Percentiles rank a stretch among this genome's conserved stretches.
Conservation (phyloP, 164 flowering plant species). For the Echeveria elegans region DNA sequence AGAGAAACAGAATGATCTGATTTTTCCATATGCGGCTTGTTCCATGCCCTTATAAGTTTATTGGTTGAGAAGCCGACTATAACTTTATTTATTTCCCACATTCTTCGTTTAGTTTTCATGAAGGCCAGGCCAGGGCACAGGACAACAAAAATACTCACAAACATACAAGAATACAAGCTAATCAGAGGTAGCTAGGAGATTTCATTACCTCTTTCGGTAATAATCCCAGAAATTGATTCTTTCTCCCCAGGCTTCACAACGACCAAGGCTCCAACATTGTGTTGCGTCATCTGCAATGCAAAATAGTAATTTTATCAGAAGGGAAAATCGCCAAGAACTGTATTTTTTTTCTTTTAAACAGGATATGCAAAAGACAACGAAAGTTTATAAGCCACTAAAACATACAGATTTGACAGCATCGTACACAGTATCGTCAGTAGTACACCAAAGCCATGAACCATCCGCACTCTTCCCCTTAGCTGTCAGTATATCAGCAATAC, state of each 20-base stretch:
- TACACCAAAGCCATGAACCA: constrained; percentile 99
- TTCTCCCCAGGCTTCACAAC: constrained; percentile 89
- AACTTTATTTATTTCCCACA: no score
- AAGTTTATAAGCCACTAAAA: constrained; percentile 7
- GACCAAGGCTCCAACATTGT: constrained; percentile 97
- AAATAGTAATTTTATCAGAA: neutral
- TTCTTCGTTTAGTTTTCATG: no score
- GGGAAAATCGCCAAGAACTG: neutral
- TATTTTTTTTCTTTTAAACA: neutral
- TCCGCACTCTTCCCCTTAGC: constrained; percentile 84
- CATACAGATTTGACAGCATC: constrained; percentile 93
- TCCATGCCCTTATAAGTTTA: no score
- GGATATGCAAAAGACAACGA: neutral
- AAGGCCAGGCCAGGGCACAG: neutral
- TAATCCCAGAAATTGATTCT: constrained; percentile 83
- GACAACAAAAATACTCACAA: neutral
- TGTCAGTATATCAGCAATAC: constrained; percentile 61
- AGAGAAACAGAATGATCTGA: no score
- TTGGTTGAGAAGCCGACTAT: no score
- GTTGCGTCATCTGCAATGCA: constrained; percentile 56
- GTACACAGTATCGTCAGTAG: constrained; percentile 79
- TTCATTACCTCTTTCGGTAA: constrained; percentile 85
- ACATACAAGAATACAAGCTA: neutral
- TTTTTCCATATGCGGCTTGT: no score
- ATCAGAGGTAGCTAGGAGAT: neutral